Evolutionary conservation across 106 monocot genomes (phyloP), one percentile per base, ranked within the genome.

Genomic region (Vanilla planifolia): DNA sequence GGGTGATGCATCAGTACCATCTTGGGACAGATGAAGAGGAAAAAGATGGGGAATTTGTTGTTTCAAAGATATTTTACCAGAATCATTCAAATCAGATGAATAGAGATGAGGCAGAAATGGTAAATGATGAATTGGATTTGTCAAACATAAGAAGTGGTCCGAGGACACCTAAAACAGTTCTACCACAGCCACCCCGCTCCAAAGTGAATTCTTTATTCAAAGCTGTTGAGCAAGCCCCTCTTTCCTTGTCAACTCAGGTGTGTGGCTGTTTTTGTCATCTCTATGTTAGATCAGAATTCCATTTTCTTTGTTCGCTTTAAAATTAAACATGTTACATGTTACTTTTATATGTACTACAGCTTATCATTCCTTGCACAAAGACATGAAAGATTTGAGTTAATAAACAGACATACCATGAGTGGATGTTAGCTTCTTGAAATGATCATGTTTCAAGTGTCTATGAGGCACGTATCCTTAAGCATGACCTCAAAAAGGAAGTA

Each of bases 1-100:
- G 95, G 95, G 95, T 87, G 51, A 96, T 96, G 90, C 95, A 96
- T 69, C 95, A 96, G 62, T 96, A 96, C 47, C 90, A 96, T 74
- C 71, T 90, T 60, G 95, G 95, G 6, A 43, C 73, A 27, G 77
- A 84, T 69, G 95, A 90, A 79, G 90, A 96, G 32, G 95, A 96
- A 53, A 84, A 75, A 48, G 81, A 96, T 23, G 86, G 90, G 21
- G 80, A 90, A 37, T 24, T 84, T 29, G 95, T 96, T 14, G 95
- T 96, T 47, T 83, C 90, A n/a, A 96, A 90, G 64, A 60, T 96
- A 47, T 84, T 84, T 55, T 90, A 60, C 61, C 95, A 96, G 62
- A 0, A 53, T 14, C 64, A 67, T 29, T 55, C 43, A 15, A 81
- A 67, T 39, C 71, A 56, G 22, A 66, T 17, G 0, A 78, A 78